Base-by-base conservation (phyloP, 331 rosid species). In the Prunus yedoensis region DNA sequence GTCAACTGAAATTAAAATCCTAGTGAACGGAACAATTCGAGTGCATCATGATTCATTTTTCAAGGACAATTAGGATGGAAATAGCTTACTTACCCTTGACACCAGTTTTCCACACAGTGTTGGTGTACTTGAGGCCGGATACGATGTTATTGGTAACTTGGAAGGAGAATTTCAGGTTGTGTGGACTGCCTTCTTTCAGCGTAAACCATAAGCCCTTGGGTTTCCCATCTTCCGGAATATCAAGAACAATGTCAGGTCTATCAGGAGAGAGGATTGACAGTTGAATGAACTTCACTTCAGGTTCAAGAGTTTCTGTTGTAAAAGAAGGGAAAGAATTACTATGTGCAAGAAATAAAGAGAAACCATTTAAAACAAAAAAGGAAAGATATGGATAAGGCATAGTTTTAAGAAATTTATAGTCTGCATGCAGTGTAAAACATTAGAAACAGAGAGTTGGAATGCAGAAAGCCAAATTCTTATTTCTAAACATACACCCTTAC, bases 171-270 rank as follows among this genome's bases (percentile, higher is more conserved):
- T 92, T 90, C 74, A 92, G 85, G 60, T 80, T 74, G 81, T 92
- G 91, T 35, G 71, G 90, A 62, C 97, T 86, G 17, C 97, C 97
- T 87, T 94, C 97, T 83, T 94, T 92, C 76, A 94, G 83, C 23
- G 99, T 94, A 63, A 94, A 94, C 99, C 99, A 94, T 64, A 78
- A 74, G 25, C 99, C 99, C 54, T 90, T 89, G 46, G 92, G 97
- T 53, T 90, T 92, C 73, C 97, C 99, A 73, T 82, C 73, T 41
- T 83, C 93, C 2, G 97, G 99, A 77, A 94, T 84, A 1, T 93
- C 89, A 83, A 92, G 97, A 85, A 94, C 96, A 73, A 94, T 90
- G 85, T 94, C 97, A 41, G 85, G 78, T 78, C 97, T 82, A 21
- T 81, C 93, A 41, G 97, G 87, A 32, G 99, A 88, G 58, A 90